Base-by-base conservation (phyloP, 2,329 filamentous ascomycete genomes). In the Colletotrichum sp. region DNA sequence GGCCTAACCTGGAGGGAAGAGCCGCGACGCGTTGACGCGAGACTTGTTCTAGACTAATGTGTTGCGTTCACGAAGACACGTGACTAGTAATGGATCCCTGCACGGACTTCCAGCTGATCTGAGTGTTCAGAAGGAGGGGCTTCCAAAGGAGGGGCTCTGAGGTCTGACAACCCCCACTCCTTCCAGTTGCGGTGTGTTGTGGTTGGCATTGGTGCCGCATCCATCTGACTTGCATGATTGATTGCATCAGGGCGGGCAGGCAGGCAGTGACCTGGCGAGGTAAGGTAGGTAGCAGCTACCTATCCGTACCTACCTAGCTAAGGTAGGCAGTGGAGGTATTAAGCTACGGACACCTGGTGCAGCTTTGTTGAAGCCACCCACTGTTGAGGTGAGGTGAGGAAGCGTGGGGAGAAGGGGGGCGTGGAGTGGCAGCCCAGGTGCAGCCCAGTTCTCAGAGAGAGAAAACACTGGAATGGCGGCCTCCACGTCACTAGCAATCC, bases 151-250 rank as follows among this genome's bases (percentile, higher is more conserved):
- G 70, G 71, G 68, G 67, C 67, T 58, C 29, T 73, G 21, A 24
- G 33, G 66, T 11, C 43, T 58, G 29, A 59, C 24, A 47, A 43
- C 68, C 70, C 66, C 66, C 68, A 63, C 62, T 71, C 57, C 57
- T 66, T 72, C 72, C 72, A 58, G 31, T 74, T 74, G 72, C 69
- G 72, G 72, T 67, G 63, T 58, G 43, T 51, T 51, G 11, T 51
- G 43, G 43, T 51, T 51, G 43, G 43, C 13, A 51, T n/a, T 21
- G 43, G n/a, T 51, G 62, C 72, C 47, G 68, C 68, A 72, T 70
- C 62, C 57, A 71, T 74, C 72, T 74, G 69, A 72, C 72, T 72
- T 72, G 72, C 69, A 72, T 71, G 62, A 72, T 72, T 74, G 68
- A 72, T 72, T 74, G 68, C 72, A 74, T 74, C 72, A 71, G 43